phyloP scores from a whole-genome alignment of 2,329 filamentous ascomycete species.

The Fusarium pseudonygamai region DNA sequence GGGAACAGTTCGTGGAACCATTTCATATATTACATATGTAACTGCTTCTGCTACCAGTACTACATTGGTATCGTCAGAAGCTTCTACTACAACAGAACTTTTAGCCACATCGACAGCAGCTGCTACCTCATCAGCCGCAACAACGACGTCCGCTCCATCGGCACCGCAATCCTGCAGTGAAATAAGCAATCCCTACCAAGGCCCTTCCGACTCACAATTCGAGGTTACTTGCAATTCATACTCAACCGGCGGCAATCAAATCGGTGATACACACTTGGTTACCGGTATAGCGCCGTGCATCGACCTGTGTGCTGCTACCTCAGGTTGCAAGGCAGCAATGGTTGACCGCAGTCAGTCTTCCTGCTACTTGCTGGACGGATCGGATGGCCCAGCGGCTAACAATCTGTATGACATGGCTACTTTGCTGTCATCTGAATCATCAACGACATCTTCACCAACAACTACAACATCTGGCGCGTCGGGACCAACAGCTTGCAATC shows the following conservation, averaged over 20 bases:
- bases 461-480: neutral
- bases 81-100: neutral
- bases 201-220: neutral
- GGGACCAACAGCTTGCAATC: neutral
- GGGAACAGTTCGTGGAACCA: neutral
- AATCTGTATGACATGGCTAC: neutral
- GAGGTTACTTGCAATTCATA: neutral
- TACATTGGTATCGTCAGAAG: accelerated
- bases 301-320: accelerated
- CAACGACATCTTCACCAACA: neutral
- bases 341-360: neutral
- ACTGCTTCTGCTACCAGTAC: neutral
- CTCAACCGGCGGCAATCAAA: neutral
- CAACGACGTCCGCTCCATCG: no score
- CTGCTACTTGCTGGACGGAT: neutral
- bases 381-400: neutral
- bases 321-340: neutral
- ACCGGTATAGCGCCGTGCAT: neutral
- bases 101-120: neutral
- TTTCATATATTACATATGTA: neutral
- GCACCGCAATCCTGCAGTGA: neutral
- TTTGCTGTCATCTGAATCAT: accelerated
- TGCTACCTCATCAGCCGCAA: no score
- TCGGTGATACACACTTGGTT: accelerated
- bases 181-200: neutral